These are phyloP conservation scores for Penicillium salamii DNA, from an alignment of 495 filamentous ascomycete genomes.

Conservation along the genomic window DNA sequence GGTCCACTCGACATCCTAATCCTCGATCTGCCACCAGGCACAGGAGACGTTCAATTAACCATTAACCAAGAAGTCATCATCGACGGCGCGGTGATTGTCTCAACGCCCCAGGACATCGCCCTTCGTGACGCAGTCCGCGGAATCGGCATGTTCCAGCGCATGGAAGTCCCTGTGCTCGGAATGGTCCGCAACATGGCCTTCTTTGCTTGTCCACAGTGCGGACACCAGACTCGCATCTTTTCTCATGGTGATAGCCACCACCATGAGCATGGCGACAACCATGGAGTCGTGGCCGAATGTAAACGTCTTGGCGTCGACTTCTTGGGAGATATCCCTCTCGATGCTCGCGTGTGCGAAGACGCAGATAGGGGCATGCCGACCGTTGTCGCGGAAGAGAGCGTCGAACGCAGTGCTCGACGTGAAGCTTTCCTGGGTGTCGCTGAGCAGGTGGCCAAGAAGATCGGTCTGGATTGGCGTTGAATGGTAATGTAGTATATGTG, in stretches of 20 bases:
- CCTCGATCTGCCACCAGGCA: constrained; percentile 89
- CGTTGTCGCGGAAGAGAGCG: constrained; percentile 80
- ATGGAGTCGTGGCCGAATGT: constrained; percentile 55
- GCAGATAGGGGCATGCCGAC: constrained; percentile 87
- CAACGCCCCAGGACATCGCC: constrained; percentile 89
- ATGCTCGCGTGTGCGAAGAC: constrained; percentile 83
- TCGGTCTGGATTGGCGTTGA: constrained; percentile 36
- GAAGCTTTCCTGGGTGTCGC: constrained; percentile 71
- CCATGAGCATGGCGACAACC: constrained; percentile 42
- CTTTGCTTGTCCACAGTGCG: constrained; percentile 79
- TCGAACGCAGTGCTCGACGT: constrained; percentile 66
- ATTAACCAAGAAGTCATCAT: constrained; percentile 88
- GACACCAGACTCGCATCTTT: constrained; percentile 74
- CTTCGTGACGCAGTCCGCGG: constrained; percentile 87
- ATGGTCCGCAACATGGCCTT: constrained; percentile 95
- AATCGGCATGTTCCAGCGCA: constrained; percentile 85
- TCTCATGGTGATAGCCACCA: constrained; percentile 39
- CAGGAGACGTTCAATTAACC: constrained; percentile 89
- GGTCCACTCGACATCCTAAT: constrained; percentile 79
- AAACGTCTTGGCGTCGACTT: constrained; percentile 66
- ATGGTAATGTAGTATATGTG: constrained; percentile 10
- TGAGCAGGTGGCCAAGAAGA: constrained; percentile 54
- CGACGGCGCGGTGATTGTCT: constrained; percentile 85
- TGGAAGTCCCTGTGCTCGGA: constrained; percentile 75
- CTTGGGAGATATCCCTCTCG: constrained; percentile 85